Evolutionary conservation across 768 basidiomycete species (phyloP).

Genomic region (Cystofilobasidium bisporidii): DNA sequence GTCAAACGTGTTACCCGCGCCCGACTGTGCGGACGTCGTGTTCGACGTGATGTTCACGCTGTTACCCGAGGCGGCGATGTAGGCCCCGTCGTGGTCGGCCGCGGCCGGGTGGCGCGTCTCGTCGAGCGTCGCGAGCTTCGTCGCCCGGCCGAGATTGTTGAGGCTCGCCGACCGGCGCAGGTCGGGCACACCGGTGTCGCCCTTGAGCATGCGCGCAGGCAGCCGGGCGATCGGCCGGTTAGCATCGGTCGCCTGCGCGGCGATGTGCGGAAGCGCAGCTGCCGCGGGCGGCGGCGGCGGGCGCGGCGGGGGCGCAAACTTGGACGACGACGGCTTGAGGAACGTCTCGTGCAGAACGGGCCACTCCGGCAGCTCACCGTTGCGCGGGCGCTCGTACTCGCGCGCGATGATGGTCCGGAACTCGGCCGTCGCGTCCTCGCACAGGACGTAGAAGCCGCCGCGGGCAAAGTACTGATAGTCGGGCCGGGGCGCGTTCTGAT

Average conservation of each 20-base stretch:
- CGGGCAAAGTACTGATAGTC: constrained; percentile 80
- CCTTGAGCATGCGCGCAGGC: constrained; percentile 3
- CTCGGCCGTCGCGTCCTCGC: constrained; percentile 81
- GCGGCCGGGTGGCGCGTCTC: constrained; percentile 5
- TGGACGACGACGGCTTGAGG: constrained; percentile 30
- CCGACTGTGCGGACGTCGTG: constrained; percentile 56
- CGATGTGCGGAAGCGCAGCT: neutral
- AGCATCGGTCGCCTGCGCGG: neutral
- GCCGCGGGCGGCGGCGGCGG: neutral
- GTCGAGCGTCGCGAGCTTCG: constrained; percentile 20
- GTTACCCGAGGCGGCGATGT: constrained; percentile 89
- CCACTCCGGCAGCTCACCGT: constrained; percentile 56
- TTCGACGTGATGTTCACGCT: constrained; percentile 85
- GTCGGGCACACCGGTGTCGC: constrained; percentile 7
- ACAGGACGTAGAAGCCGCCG: constrained; percentile 65
- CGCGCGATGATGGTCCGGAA: constrained; percentile 73
- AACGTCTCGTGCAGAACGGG: constrained; percentile 57
- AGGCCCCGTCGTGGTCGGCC: constrained; percentile 36
- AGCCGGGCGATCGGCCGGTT: neutral
- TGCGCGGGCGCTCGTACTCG: constrained; percentile 59
- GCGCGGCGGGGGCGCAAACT: neutral
- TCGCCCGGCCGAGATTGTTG: constrained; percentile 34
- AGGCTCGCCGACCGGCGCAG: constrained; percentile 38
- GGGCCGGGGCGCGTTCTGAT: constrained; percentile 74
- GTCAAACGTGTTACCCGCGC: constrained; percentile 30